Conservation (phyloP, 805 yeast genomes). For the Myxozyma lipomycoides region DNA sequence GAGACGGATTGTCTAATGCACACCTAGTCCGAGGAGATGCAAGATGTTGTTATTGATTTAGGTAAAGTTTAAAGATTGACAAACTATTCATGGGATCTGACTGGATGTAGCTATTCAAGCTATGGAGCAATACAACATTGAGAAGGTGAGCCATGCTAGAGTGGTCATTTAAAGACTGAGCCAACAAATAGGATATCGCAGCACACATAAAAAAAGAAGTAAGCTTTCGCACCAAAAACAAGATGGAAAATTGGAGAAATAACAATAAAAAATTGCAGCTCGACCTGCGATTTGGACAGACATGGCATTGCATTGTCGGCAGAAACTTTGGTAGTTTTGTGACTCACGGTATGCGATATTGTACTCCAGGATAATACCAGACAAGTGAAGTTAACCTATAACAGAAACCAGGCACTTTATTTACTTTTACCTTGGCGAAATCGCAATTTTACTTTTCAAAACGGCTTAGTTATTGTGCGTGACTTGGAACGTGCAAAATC, state of each 20-base stretch:
- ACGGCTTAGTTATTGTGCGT: conserved; percentile 38
- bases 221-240: conserved; percentile 5
- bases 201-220: conserved; percentile 52
- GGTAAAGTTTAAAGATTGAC: conserved; percentile 22
- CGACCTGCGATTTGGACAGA: conserved; percentile 51
- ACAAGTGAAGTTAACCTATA: neutral
- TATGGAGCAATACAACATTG: conserved; percentile 43
- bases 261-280: too few species aligned
- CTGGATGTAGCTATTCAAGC: conserved; percentile 42
- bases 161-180: conserved; percentile 20
- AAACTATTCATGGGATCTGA: neutral
- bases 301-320: conserved; percentile 66
- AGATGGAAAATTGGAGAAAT: neutral
- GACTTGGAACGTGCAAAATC: neutral
- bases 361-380: conserved; percentile 34
- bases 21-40: conserved; percentile 35
- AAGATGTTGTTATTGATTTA: conserved; percentile 32
- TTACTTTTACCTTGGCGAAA: conserved; percentile 51
- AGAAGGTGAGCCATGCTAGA: conserved; percentile 32
- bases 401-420: conserved; percentile 48
- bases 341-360: conserved; percentile 47
- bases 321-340: conserved; percentile 58
- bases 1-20: too few species aligned
- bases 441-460: conserved; percentile 54
- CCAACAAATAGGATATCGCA: conserved; percentile 45